Evolutionary conservation across 768 basidiomycete species (phyloP), one percentile per base, ranked within the genome.

Genomic region (Auricularia sp.): DNA sequence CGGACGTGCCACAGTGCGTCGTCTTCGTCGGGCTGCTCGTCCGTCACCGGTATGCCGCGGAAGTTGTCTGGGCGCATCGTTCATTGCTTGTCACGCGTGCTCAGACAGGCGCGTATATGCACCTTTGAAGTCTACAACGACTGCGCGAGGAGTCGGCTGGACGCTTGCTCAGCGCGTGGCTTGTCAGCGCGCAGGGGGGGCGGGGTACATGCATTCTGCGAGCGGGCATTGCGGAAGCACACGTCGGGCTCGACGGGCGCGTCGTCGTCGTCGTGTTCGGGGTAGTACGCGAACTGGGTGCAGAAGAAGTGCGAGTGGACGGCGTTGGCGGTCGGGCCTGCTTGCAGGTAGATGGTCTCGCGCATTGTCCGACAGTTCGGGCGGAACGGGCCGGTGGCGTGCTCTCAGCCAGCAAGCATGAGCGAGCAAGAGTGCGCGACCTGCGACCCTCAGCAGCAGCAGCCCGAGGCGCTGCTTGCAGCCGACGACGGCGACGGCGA

Each of bases 291-390:
- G 72, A 90, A 86, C 72, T 91, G 89, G 1, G 87, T 81, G 70
- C 91, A 91, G 88, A 88, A 92, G 68, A 89, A 91, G 69, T 91
- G 90, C 0, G 88, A 83, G 58, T 88, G 88, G 21, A 81, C 74
- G 70, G 85, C 84, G 70, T 91, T 91, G 21, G 89, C 80, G 54
- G 82, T 70, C 39, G 77, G 72, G 64, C 89, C 89, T 0, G 87
- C 87, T 73, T 91, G 90, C 61, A 92, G 77, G 72, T 92, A 86
- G 65, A 92, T 73, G 66, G 91, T 89, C 71, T 92, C 90, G 70
- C 81, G 84, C 89, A 91, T 91, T n/a, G n/a, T n/a, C n/a, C n/a
- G n/a, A n/a, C n/a, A 12, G 47, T 18, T 18, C 47, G 21, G 47
- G 18, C 21, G 47, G 47, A 16, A 18, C 47, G 47, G 8, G 18